A percentile compares a stretch with the other conserved stretches of the same genome.
Conservation (phyloP, 2,329 filamentous ascomycete species). For the Aspergillus sp. region DNA sequence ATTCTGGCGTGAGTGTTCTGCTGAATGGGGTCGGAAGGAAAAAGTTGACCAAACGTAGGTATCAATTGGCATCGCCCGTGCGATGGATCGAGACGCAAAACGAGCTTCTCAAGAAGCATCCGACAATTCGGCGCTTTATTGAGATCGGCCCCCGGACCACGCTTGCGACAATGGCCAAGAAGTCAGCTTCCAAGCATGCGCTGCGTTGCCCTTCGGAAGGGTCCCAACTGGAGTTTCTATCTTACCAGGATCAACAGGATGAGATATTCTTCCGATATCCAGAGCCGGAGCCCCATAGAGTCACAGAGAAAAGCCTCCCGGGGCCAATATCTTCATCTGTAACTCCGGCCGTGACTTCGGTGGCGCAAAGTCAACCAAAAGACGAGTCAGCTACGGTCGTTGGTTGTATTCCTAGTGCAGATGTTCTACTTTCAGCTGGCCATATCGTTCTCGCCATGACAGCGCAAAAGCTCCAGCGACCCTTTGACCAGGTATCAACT, state of each 20-base stretch:
- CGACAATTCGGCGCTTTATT: slow-evolving; percentile 32
- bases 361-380: not conserved
- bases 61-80: slow-evolving; percentile 29
- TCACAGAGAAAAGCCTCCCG: not conserved
- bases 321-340: not conserved
- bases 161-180: slow-evolving; percentile 40
- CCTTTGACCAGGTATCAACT: slow-evolving; percentile 17
- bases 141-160: slow-evolving; percentile 42
- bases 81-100: slow-evolving; percentile 42
- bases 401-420: not conserved
- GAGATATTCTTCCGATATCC: slow-evolving; percentile 14
- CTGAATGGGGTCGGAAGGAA: not conserved
- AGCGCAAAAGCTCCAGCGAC: slow-evolving; percentile 17
- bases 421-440: slow-evolving; percentile 9
- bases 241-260: slow-evolving; percentile 15
- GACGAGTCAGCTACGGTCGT: not conserved
- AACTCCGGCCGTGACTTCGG: slow-evolving; percentile 1
- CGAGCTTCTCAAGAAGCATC: slow-evolving; percentile 25
- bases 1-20: slow-evolving; percentile 26
- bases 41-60: slow-evolving; percentile 15
- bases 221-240: slow-evolving; percentile 26
- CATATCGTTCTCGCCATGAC: slow-evolving; percentile 16
- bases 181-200: slow-evolving; percentile 28
- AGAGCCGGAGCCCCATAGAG: not conserved
- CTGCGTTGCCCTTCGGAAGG: slow-evolving; percentile 20